Evolutionary conservation across 2,329 filamentous ascomycete species (phyloP).

Genomic region (Penicillium sp.): DNA sequence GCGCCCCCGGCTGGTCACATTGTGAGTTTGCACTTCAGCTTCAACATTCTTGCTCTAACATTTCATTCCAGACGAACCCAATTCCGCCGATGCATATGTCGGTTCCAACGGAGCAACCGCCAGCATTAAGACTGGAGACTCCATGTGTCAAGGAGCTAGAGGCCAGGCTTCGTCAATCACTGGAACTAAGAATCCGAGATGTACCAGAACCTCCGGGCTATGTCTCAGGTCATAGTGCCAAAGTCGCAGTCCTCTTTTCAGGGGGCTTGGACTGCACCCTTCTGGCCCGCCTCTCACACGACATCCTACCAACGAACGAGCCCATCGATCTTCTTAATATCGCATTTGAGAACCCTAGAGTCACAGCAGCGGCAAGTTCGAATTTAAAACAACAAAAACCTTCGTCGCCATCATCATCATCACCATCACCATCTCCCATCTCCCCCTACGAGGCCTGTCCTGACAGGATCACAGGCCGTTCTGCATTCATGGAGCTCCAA

Average conservation of each 20-base stretch:
- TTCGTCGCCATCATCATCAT: neutral
- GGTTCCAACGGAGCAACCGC: constrained; percentile 28
- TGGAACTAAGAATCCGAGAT: constrained; percentile 60
- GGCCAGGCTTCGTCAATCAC: constrained; percentile 55
- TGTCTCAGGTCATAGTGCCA: constrained; percentile 26
- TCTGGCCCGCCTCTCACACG: constrained; percentile 73
- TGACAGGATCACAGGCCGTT: constrained; percentile 80
- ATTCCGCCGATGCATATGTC: constrained; percentile 46
- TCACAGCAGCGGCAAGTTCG: constrained; percentile 51
- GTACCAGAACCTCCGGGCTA: constrained; percentile 57
- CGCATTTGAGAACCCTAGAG: constrained; percentile 88
- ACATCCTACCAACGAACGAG: constrained; percentile 64
- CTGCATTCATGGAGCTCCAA: constrained; percentile 70
- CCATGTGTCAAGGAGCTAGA: constrained; percentile 53
- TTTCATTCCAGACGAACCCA: constrained; percentile 32
- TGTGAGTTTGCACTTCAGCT: constrained; percentile 16
- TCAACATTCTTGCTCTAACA: constrained; percentile 1
- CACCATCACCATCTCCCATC: constrained; percentile 1
- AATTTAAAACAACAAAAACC: constrained; percentile 29
- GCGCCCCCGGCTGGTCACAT: constrained; percentile 17
- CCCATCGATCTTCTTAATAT: constrained; percentile 88
- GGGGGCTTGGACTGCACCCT: constrained; percentile 91
- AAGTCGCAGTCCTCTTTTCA: constrained; percentile 80
- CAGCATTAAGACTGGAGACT: constrained; percentile 39
- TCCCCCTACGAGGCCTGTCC: constrained; percentile 74